phyloP scores from a whole-genome alignment of 108 stramenopile genomes.

The Cyclotella cryptica region DNA sequence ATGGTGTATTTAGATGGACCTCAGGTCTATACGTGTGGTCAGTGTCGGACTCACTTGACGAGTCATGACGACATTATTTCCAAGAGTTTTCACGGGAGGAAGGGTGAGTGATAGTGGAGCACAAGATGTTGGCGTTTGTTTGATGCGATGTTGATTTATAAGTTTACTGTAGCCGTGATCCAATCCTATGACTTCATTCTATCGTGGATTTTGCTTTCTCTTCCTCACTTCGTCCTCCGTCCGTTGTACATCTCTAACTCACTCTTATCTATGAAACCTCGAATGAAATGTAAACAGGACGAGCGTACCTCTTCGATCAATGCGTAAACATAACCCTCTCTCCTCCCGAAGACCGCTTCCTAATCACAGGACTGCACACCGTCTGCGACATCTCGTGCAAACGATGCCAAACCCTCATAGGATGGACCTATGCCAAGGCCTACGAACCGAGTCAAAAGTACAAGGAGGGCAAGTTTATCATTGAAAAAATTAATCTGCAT shows the following conservation, averaged over 20 bases:
- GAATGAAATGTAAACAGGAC: conserved; percentile 46
- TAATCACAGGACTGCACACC: conserved; percentile 95
- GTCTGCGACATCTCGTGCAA: conserved; percentile 93
- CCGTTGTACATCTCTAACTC: neutral
- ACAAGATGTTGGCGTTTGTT: neutral
- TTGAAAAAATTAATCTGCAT: conserved; percentile 89
- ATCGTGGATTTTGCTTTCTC: neutral
- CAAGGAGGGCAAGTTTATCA: conserved; percentile 95
- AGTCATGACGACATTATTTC: conserved; percentile 94
- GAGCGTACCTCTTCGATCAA: conserved; percentile 91
- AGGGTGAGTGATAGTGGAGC: conserved; percentile 63
- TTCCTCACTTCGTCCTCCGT: neutral
- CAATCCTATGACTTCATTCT: neutral
- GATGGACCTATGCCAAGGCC: conserved; percentile 95
- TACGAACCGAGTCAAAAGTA: conserved; percentile 91
- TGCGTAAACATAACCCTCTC: conserved; percentile 87
- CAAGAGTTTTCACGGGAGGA: conserved; percentile 94
- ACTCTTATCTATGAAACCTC: neutral
- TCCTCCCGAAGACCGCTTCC: conserved; percentile 80
- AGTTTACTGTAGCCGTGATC: neutral
- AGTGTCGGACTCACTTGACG: conserved; percentile 92
- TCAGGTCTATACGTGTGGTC: conserved; percentile 84
- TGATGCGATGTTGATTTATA: conserved; percentile 1
- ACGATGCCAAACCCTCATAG: conserved; percentile 86
- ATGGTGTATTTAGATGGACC: conserved; percentile 94